phyloP scores from a whole-genome alignment of 495 filamentous ascomycete genomes.

The Cercophora sp. region DNA sequence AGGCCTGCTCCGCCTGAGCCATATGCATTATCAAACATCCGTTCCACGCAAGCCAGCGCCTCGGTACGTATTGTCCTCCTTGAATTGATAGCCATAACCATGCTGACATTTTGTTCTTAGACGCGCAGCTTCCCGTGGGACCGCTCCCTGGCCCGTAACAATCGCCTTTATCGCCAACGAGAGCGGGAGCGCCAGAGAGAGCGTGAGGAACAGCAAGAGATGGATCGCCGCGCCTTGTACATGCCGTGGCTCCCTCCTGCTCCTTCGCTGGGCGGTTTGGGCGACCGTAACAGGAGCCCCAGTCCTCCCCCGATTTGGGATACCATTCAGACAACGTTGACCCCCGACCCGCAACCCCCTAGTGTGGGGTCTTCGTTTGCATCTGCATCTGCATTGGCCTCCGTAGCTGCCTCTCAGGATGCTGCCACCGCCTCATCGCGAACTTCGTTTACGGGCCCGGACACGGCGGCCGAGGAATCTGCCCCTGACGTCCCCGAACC shows the following conservation, averaged over 20 bases:
- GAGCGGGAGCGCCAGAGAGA: no score
- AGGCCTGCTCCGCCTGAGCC: conserved; percentile 7
- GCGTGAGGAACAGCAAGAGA: no score
- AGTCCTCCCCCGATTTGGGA: conserved; percentile 78
- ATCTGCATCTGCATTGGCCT: conserved; percentile 49
- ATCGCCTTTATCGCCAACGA: no score
- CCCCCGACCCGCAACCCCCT: conserved; percentile 74
- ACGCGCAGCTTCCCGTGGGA: no score
- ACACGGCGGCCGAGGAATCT: conserved; percentile 27
- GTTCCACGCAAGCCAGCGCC: conserved; percentile 21
- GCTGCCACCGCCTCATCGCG: conserved; percentile 29
- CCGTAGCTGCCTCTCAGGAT: conserved; percentile 33
- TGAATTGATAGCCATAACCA: background rate
- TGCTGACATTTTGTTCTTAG: background rate
- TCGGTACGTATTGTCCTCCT: conserved; percentile 10
- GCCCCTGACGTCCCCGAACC: conserved; percentile 24
- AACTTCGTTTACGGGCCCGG: conserved; percentile 34
- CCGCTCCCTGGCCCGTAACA: no score
- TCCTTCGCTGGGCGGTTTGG: conserved; percentile 63
- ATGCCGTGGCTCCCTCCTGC: no score
- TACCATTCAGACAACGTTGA: conserved; percentile 71
- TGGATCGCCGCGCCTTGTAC: background rate
- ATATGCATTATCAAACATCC: conserved; percentile 18
- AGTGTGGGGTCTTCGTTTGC: conserved; percentile 78
- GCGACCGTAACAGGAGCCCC: conserved; percentile 76